A percentile compares a stretch with the other conserved stretches of the same genome.
Conservation (phyloP, 83 land plant genomes). For the Thuja plicata region DNA sequence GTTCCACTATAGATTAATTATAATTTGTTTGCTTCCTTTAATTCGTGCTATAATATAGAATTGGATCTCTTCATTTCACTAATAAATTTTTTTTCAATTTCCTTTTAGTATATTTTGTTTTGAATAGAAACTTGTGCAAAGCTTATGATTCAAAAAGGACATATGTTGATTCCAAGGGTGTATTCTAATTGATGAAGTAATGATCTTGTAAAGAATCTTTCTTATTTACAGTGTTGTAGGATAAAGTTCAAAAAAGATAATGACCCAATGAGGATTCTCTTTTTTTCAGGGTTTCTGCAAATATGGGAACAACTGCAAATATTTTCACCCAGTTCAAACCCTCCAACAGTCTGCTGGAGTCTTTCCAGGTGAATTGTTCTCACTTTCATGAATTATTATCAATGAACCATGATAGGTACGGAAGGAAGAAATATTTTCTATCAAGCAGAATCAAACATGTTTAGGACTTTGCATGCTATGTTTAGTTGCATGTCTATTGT, state of each 20-base stretch:
- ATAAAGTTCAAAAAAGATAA: neutral
- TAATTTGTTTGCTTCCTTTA: neutral
- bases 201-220: neutral
- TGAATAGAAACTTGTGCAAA: neutral
- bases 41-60: neutral
- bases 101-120: neutral
- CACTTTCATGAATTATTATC: neutral
- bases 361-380: conserved; percentile 18
- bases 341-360: conserved; percentile 10
- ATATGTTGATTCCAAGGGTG: neutral
- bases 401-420: neutral
- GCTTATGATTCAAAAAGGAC: neutral
- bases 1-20: neutral
- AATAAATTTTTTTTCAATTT: neutral
- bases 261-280: neutral
- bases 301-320: conserved; percentile 65
- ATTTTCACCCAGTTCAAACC: conserved; percentile 49
- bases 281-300: conserved; percentile 54
- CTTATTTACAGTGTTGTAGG: neutral
- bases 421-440: neutral
- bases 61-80: neutral
- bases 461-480: neutral
- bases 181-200: neutral
- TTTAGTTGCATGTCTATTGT: neutral
- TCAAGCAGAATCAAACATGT: neutral